phyloP scores from a whole-genome alignment of 73 alveolate species.

The Paramecium sexaurelia region DNA sequence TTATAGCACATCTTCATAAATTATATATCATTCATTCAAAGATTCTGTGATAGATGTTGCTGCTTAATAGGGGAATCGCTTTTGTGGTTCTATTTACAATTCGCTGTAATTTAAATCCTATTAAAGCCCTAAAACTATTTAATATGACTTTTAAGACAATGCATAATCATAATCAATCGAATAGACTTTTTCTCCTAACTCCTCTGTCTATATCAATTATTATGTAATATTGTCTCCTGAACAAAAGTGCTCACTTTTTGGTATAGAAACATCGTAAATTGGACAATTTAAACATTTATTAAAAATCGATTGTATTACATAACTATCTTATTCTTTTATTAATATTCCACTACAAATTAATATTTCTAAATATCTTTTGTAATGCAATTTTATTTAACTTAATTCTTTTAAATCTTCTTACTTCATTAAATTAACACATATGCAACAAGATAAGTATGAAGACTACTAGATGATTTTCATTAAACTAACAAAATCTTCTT shows the following conservation, averaged over 20 bases:
- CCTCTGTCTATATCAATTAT: not conserved
- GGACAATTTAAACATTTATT: conserved; percentile 27
- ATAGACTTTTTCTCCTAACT: not conserved
- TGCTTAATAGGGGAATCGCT: not conserved
- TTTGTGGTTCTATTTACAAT: not conserved
- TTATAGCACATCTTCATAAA: not conserved
- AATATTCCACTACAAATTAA: not conserved
- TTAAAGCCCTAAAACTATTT: not conserved
- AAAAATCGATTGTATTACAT: not conserved
- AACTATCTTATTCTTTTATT: conserved; percentile 1
- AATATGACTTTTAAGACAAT: not conserved
- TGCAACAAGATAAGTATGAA: not conserved
- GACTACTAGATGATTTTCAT: not conserved
- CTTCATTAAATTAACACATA: not conserved
- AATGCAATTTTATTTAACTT: not conserved
- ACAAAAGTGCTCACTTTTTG: not conserved
- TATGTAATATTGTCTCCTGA: not conserved
- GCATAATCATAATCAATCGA: not conserved
- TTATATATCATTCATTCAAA: not conserved
- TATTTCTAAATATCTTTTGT: not conserved
- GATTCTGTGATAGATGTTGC: not conserved
- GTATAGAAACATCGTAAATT: not conserved
- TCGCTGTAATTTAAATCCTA: conserved; percentile 15
- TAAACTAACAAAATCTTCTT: not conserved
- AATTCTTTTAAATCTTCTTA: not conserved